Evolutionary conservation across 83 land plant genomes (phyloP).

Genomic region (Larix sibirica): DNA sequence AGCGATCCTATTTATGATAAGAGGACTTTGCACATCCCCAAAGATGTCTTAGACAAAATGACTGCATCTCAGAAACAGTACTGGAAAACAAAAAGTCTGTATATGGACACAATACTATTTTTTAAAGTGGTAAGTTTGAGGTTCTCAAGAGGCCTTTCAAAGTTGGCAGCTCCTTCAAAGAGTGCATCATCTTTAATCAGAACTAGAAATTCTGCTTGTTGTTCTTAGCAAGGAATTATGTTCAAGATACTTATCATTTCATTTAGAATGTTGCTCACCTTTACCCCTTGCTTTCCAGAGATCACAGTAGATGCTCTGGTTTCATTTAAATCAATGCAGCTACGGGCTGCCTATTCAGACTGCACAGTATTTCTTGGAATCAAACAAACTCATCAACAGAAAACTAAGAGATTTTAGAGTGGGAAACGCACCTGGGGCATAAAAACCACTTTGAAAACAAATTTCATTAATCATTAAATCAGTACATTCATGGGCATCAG

Average conservation of each 20-base stretch:
- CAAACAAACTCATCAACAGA: no score
- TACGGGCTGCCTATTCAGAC: no score
- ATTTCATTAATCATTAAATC: no score
- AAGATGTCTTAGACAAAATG: conserved; percentile 74
- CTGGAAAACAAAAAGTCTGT: conserved; percentile 82
- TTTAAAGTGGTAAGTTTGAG: conserved; percentile 91
- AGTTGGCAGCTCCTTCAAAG: background rate
- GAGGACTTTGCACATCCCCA: conserved; percentile 79
- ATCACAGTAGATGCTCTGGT: no score
- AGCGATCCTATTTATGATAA: conserved; percentile 78
- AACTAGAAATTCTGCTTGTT: background rate
- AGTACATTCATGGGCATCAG: no score
- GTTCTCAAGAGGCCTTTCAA: background rate
- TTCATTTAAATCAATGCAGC: no score
- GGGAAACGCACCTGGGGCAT: no score
- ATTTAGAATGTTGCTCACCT: no score
- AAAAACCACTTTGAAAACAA: no score
- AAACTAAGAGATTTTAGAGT: no score
- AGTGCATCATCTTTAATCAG: background rate
- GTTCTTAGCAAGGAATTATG: background rate
- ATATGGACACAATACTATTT: conserved; percentile 93
- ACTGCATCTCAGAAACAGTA: conserved; percentile 94
- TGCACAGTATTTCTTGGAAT: no score
- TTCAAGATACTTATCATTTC: background rate
- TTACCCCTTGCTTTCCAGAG: no score